Conservation (phyloP, 2,329 filamentous ascomycete genomes). For the Paracamarosporium sp. region DNA sequence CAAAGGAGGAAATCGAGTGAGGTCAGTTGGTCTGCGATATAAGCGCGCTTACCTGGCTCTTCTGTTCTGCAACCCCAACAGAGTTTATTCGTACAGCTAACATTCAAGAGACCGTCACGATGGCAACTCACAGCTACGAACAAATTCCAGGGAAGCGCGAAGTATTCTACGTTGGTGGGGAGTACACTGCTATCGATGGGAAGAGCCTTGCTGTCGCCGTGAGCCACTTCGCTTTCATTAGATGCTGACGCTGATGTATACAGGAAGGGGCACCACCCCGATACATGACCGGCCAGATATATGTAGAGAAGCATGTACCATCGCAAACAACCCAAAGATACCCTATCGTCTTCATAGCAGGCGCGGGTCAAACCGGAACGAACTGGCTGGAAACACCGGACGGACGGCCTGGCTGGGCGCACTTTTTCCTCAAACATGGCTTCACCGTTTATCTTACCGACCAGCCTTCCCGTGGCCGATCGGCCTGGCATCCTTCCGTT, state of each 20-base stretch:
- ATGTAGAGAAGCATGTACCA: constrained; percentile 36
- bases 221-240: too few relatives aligned
- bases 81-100: too few relatives aligned
- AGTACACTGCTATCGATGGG: constrained; percentile 25
- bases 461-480: constrained; percentile 55
- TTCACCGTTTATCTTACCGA: constrained; percentile 59
- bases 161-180: constrained; percentile 32
- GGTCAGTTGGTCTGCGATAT: too few relatives aligned
- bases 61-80: too few relatives aligned
- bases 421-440: constrained; percentile 54
- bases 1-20: too few relatives aligned
- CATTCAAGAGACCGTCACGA: too few relatives aligned
- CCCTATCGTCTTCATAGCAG: constrained; percentile 36
- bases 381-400: constrained; percentile 55
- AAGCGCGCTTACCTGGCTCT: too few relatives aligned
- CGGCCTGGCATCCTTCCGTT: constrained; percentile 47
- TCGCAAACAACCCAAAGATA: constrained; percentile 2
- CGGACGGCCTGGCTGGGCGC: constrained; percentile 57
- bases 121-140: background rate
- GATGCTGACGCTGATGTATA: background rate
- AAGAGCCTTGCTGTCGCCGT: too few relatives aligned
- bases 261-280: constrained; percentile 13
- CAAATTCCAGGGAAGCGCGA: constrained; percentile 14
- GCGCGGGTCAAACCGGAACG: constrained; percentile 34
- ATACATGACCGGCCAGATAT: constrained; percentile 29